Evolutionary conservation across 257 asterid species (phyloP).

Genomic region (Fraxinus americana): DNA sequence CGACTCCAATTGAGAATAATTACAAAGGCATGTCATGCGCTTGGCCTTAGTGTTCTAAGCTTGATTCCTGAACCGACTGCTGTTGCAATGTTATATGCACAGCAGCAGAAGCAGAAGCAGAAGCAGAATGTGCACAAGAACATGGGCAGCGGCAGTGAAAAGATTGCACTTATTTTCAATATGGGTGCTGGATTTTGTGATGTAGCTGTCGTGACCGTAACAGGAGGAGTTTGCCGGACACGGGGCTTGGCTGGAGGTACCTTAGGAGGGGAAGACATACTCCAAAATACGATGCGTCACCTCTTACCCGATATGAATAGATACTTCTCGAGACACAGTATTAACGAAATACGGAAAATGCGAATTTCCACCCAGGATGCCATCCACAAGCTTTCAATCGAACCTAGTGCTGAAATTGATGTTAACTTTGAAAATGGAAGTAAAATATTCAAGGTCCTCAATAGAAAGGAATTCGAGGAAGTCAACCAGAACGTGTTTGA

Average conservation of each 20-base stretch:
- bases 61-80: constrained; percentile 92
- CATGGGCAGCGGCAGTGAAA: constrained; percentile 69
- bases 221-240: constrained; percentile 78
- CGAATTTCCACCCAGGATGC: constrained; percentile 42
- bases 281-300: constrained; percentile 39
- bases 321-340: constrained; percentile 55
- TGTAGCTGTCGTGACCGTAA: constrained; percentile 70
- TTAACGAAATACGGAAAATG: constrained; percentile 59
- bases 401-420: constrained; percentile 42
- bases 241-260: constrained; percentile 64
- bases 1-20: constrained; percentile 68
- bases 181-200: constrained; percentile 94
- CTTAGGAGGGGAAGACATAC: constrained; percentile 60
- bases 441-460: constrained; percentile 51
- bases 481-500: constrained; percentile 57
- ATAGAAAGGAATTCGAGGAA: constrained; percentile 56
- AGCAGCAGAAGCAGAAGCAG: constrained; percentile 14
- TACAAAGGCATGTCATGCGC: constrained; percentile 87
- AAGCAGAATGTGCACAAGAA: constrained; percentile 28
- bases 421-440: constrained; percentile 59
- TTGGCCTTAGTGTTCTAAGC: constrained; percentile 79
- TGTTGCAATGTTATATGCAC: constrained; percentile 78
- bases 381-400: constrained; percentile 63
- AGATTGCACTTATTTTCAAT: constrained; percentile 68
- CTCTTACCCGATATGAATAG: constrained; percentile 62